Evolutionary conservation across 2,329 filamentous ascomycete species (phyloP), one percentile per base, ranked within the genome.

Genomic region (Shiraia sp.): DNA sequence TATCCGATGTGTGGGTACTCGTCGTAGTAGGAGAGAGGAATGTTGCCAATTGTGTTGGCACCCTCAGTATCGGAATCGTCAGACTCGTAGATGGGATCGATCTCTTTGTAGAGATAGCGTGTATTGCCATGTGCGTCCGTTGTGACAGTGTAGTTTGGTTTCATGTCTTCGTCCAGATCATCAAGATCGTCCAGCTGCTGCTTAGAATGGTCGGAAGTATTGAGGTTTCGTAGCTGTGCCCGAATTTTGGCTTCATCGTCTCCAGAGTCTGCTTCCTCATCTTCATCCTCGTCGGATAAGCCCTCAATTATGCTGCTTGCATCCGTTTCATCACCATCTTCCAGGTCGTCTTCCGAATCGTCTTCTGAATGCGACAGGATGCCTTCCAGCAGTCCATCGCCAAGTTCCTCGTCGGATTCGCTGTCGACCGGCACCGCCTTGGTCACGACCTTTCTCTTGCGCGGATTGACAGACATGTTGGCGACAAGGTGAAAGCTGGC

Each of bases 1-100:
- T 99, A 99, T 45, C 93, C 93, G 66, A 99, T 96, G 68, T 99
- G 93, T 36, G 93, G 93, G 67, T 96, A 99, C 25, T 89, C 87
- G 69, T 99, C 93, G 75, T 99, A 99, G 73, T 96, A 97, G 3
- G 88, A 87, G 35, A 97, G 75, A 4, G 91, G 89, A 46, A 99
- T 99, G 66, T 97, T 79, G 55, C 93, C 95, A 60, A 99, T 96
- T 0, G 93, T 97, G 73, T 99, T 99, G 36, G 78, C 79, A 19
- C 85, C 82, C 41, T 82, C 86, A 48, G 87, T 83, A 67, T 96
- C 92, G 3, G 88, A 88, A 65, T 96, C 92, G 72, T 99, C 95
- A 2, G 91, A 96, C 65, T 97, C 93, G 72, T 99, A 96, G 39
- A 90, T 86, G 2, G 92, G 89, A 55, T 97, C 87, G 51, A 99